Conservation (phyloP, 257 asterid genomes). For the Rubia yunnanensis region DNA sequence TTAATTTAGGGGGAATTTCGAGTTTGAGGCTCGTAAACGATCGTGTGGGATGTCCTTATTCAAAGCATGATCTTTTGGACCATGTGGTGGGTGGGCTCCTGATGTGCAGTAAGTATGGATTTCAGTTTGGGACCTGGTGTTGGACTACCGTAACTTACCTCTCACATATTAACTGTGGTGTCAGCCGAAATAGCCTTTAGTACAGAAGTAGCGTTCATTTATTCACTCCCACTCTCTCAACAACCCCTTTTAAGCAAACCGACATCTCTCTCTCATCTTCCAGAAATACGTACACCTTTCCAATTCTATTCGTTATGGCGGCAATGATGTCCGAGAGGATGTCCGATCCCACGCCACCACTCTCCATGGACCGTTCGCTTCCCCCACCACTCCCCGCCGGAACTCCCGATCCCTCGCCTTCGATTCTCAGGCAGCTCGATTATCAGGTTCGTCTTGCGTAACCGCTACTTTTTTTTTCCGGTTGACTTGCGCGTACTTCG, state of each 20-base stretch:
- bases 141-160: too few species aligned
- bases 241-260: constrained; percentile 1
- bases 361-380: constrained; percentile 31
- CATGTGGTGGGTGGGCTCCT: too few species aligned
- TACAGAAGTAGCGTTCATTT: background rate
- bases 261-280: background rate
- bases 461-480: background rate
- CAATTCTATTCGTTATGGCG: constrained; percentile 31
- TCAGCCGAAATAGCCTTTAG: too few species aligned
- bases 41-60: too few species aligned
- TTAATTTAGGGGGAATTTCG: too few species aligned
- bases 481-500: background rate
- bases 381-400: constrained; percentile 24
- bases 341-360: constrained; percentile 35
- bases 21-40: too few species aligned
- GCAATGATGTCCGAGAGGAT: constrained; percentile 47
- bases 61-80: too few species aligned
- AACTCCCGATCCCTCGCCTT: constrained; percentile 29
- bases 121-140: too few species aligned
- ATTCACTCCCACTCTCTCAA: background rate
- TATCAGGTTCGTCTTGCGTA: constrained; percentile 32
- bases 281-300: background rate
- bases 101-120: too few species aligned
- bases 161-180: too few species aligned
- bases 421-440: constrained; percentile 44